phyloP scores from a whole-genome alignment of 1,284 basidiomycete species.

The Athelia sp. region DNA sequence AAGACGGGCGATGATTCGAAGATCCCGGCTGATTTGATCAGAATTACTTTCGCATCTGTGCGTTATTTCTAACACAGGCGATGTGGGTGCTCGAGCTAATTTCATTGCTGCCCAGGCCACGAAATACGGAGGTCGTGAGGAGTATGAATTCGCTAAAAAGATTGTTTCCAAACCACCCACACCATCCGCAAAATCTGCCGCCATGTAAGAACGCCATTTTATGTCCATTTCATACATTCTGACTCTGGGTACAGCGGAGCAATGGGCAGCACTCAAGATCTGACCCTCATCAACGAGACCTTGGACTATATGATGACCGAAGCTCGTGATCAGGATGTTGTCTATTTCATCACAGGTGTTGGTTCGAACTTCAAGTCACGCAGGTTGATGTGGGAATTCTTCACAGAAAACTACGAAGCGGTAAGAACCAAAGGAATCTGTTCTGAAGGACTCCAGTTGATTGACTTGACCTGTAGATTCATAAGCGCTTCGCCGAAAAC shows the following conservation, averaged over 20 bases:
- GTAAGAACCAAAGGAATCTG: constrained; percentile 33
- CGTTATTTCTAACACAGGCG: constrained; percentile 13
- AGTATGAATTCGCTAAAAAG: constrained; percentile 73
- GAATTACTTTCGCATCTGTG: constrained; percentile 47
- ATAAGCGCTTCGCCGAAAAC: constrained; percentile 69
- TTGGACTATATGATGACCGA: constrained; percentile 53
- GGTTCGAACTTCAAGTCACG: constrained; percentile 39
- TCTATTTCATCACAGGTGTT: constrained; percentile 48
- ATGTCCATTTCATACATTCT: not conserved
- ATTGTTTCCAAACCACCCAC: constrained; percentile 74
- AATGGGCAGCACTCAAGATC: constrained; percentile 41
- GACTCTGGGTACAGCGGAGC: constrained; percentile 22
- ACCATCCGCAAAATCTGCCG: constrained; percentile 63
- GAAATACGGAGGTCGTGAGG: constrained; percentile 68
- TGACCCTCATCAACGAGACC: constrained; percentile 48
- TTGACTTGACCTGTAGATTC: constrained; percentile 37
- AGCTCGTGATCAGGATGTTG: constrained; percentile 61
- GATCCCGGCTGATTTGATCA: constrained; percentile 77
- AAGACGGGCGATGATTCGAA: constrained; percentile 72
- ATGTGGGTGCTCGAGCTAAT: constrained; percentile 3
- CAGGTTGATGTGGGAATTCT: constrained; percentile 32
- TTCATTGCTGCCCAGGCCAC: constrained; percentile 43
- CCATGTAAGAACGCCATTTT: constrained; percentile 47
- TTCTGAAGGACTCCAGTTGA: no score
- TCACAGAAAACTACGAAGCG: constrained; percentile 51